These are phyloP conservation scores for Gynostemma pentaphyllum DNA, from an alignment of 306 rosid species.

Conservation along the genomic window DNA sequence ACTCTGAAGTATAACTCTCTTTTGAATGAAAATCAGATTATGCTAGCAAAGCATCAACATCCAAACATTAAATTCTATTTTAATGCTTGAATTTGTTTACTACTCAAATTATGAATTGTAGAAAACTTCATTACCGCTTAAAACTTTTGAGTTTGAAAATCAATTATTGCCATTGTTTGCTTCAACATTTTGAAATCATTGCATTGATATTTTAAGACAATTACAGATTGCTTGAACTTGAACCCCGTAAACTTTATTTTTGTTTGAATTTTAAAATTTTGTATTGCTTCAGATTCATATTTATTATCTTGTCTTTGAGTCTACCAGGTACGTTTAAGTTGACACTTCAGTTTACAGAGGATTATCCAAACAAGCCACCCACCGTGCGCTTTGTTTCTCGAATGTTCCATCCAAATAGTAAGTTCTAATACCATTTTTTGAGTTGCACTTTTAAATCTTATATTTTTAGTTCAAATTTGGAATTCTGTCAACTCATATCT, in stretches of 20 bases:
- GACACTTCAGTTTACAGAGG: conserved; percentile 79
- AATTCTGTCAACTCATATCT: not conserved
- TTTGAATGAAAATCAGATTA: not conserved
- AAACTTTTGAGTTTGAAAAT: not conserved
- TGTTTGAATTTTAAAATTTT: not conserved
- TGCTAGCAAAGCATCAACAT: not conserved
- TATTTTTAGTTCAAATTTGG: not conserved
- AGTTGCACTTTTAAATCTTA: conserved; percentile 27
- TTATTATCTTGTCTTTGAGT: conserved; percentile 9
- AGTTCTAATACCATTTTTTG: conserved; percentile 20
- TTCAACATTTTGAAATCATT: not conserved
- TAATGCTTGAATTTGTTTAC: not conserved
- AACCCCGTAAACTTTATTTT: not conserved
- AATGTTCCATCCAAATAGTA: conserved; percentile 92
- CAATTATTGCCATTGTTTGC: not conserved
- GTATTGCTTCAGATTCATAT: not conserved
- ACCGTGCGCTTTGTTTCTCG: conserved; percentile 84
- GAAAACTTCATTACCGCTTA: not conserved
- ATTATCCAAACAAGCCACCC: conserved; percentile 91
- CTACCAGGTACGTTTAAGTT: conserved; percentile 75
- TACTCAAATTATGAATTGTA: not conserved
- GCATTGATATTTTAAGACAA: not conserved
- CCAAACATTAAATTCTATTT: not conserved
- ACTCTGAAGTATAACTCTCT: not conserved
- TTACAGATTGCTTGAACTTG: not conserved